Evolutionary conservation across 768 basidiomycete species (phyloP).

Genomic region (Boletus sp.): DNA sequence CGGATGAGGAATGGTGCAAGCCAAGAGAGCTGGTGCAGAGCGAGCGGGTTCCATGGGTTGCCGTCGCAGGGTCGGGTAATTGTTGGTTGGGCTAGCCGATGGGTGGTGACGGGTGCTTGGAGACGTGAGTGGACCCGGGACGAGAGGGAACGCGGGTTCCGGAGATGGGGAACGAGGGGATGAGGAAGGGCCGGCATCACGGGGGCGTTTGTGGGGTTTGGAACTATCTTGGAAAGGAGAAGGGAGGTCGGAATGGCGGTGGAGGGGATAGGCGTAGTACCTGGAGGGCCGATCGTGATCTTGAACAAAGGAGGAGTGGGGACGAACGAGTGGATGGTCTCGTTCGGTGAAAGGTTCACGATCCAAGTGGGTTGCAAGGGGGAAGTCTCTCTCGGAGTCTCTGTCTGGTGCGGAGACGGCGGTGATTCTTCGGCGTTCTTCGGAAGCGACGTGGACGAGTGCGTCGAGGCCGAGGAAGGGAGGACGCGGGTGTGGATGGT

Average conservation of each 20-base stretch:
- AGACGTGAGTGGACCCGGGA: slow-evolving; percentile 7
- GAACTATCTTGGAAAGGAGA: slow-evolving; percentile 2
- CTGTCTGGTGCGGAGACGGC: slow-evolving; percentile 4
- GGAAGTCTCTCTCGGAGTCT: background rate
- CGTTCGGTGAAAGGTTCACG: background rate
- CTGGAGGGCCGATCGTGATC: slow-evolving; percentile 22
- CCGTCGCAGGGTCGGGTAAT: slow-evolving; percentile 24
- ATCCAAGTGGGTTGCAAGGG: background rate
- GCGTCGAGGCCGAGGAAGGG: slow-evolving; percentile 51
- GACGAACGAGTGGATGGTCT: background rate
- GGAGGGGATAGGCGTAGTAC: background rate
- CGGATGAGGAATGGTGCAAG: background rate
- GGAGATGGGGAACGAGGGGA: slow-evolving; percentile 15
- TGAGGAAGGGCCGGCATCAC: slow-evolving; percentile 10
- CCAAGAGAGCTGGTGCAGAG: slow-evolving; percentile 1
- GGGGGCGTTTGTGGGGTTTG: slow-evolving; percentile 26
- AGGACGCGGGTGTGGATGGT: slow-evolving; percentile 3
- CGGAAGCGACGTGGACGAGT: slow-evolving; percentile 67
- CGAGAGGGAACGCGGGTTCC: background rate
- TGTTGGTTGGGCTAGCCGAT: slow-evolving; percentile 20
- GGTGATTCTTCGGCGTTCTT: slow-evolving; percentile 56
- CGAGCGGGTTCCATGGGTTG: slow-evolving; percentile 15
- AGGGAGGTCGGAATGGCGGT: background rate
- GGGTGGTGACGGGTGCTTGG: slow-evolving; percentile 15
- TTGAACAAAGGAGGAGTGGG: slow-evolving; percentile 11